phyloP scores from a whole-genome alignment of 2,329 filamentous ascomycete species.

The Leptodontidium sp. region DNA sequence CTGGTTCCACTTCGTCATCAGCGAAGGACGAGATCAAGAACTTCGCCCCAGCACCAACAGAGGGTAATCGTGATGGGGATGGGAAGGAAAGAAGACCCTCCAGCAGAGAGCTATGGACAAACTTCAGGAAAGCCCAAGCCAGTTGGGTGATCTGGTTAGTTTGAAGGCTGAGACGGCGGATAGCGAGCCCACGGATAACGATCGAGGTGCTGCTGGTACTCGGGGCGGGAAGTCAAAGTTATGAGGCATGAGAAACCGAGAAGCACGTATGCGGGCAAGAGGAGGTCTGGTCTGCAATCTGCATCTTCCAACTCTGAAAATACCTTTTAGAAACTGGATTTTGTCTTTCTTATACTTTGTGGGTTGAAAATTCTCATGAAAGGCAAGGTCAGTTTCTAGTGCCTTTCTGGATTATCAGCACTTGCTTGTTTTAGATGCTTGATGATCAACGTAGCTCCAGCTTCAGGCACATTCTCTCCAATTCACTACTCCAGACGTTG shows the following conservation, averaged over 20 bases:
- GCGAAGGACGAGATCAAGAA: conserved; percentile 23
- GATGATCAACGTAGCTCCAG: too few relatives aligned
- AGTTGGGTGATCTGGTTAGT: conserved; percentile 37
- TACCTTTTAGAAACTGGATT: too few relatives aligned
- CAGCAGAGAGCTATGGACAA: conserved; percentile 33
- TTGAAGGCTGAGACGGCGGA: conserved; percentile 39
- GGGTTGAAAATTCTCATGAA: too few relatives aligned
- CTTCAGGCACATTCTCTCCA: too few relatives aligned
- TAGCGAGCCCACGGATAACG: conserved; percentile 34
- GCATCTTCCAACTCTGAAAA: too few relatives aligned
- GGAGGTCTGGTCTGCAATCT: too few relatives aligned
- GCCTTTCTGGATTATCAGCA: too few relatives aligned
- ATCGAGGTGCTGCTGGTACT: conserved; percentile 28
- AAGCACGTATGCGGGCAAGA: too few relatives aligned
- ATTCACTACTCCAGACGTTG: too few relatives aligned
- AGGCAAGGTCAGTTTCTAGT: too few relatives aligned
- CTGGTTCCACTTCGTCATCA: conserved; percentile 1
- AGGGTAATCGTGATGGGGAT: conserved; percentile 10
- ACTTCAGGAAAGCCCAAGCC: conserved; percentile 35
- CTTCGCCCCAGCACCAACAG: conserved; percentile 30
- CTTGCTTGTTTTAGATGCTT: too few relatives aligned
- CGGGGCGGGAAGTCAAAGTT: conserved; percentile 33
- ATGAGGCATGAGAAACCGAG: background rate
- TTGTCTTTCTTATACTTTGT: too few relatives aligned
- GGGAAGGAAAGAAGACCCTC: conserved; percentile 29